Evolutionary conservation across 2,329 filamentous ascomycete genomes (phyloP).

Genomic region (Cladosporium cucumerinum): DNA sequence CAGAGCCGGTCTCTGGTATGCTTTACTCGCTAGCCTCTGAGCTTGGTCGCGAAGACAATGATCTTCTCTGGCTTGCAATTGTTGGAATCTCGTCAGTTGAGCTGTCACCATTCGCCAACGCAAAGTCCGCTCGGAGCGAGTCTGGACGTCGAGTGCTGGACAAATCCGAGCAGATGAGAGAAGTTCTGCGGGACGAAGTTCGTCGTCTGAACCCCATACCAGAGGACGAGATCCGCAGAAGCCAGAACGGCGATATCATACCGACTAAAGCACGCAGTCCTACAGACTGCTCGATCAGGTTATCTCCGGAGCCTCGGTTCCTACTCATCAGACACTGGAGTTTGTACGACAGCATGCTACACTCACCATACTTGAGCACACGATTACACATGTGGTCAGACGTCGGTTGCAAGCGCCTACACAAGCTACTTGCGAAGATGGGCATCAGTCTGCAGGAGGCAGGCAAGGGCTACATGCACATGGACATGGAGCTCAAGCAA

Average conservation of each 20-base stretch:
- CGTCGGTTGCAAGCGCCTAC: slow-evolving; percentile 77
- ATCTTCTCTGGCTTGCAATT: slow-evolving; percentile 90
- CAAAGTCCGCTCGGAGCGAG: slow-evolving; percentile 57
- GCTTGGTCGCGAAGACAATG: slow-evolving; percentile 92
- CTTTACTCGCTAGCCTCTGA: slow-evolving; percentile 94
- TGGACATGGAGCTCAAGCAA: slow-evolving; percentile 96
- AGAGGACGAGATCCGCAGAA: slow-evolving; percentile 48
- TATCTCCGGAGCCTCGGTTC: slow-evolving; percentile 92
- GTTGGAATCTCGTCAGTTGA: slow-evolving; percentile 94
- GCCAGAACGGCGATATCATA: slow-evolving; percentile 73
- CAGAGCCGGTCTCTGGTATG: slow-evolving; percentile 90
- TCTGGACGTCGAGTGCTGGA: slow-evolving; percentile 52
- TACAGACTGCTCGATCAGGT: slow-evolving; percentile 84
- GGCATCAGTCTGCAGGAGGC: slow-evolving; percentile 91
- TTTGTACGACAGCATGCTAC: slow-evolving; percentile 96
- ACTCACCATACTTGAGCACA: slow-evolving; percentile 90
- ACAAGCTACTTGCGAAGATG: slow-evolving; percentile 97
- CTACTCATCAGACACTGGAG: slow-evolving; percentile 94
- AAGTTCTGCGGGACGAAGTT: slow-evolving; percentile 88
- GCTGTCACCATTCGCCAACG: slow-evolving; percentile 53
- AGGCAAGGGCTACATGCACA: slow-evolving; percentile 93
- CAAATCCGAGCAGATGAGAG: slow-evolving; percentile 77
- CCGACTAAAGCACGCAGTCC: slow-evolving; percentile 84
- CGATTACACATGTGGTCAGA: slow-evolving; percentile 94
- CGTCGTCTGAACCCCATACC: slow-evolving; percentile 83